Evolutionary conservation across 2,329 filamentous ascomycete genomes (phyloP), one percentile per base, ranked within the genome.

Genomic region (Atkinsonella texensis): DNA sequence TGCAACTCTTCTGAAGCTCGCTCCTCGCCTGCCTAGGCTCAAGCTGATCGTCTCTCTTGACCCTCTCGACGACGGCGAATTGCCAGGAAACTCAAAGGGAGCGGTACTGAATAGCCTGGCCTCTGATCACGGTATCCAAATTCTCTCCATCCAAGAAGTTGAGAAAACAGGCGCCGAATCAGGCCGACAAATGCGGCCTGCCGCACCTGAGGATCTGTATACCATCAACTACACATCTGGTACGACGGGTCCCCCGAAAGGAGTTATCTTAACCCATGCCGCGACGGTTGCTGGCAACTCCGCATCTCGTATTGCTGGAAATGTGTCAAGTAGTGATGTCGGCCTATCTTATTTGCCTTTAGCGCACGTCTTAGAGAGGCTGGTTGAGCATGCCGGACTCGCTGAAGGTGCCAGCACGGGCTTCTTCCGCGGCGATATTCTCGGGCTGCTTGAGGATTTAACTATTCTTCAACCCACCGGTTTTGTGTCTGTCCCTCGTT

Each of bases 221-320:
- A 97, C 93, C 48, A 89, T 93, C 73, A 93, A 91, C 72, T 93
- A 93, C 71, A 93, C 87, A 2, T 90, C 85, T 8, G 87, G 87
- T 45, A 93, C 87, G 1, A 93, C 87, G 0, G 87, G 87, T 32
- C 76, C 83, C 58, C 87, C 87, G 53, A 93, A 93, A 70, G 87
- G 87, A 55, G 88, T 93, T 4, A 75, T 89, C 38, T 72, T 97
- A 58, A 90, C 84, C 4, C 93, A 98, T 63, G 73, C 73, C 52
- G 89, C 86, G 64, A 87, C 88, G 10, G 80, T 95, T 9, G 81
- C 89, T 13, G 87, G 82, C 35, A 76, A 85, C 43, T 74, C 81
- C 11, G 71, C 76, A n/a, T 79, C 77, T 48, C 74, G 87, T 53
- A 68, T 79, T 40, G 73, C 79, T 52, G 72, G 71, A 13, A 71